Percentiles rank a stretch among this genome's conserved stretches.
phyloP scores from a whole-genome alignment of 306 rosid species.

The Nissolia schottii region DNA sequence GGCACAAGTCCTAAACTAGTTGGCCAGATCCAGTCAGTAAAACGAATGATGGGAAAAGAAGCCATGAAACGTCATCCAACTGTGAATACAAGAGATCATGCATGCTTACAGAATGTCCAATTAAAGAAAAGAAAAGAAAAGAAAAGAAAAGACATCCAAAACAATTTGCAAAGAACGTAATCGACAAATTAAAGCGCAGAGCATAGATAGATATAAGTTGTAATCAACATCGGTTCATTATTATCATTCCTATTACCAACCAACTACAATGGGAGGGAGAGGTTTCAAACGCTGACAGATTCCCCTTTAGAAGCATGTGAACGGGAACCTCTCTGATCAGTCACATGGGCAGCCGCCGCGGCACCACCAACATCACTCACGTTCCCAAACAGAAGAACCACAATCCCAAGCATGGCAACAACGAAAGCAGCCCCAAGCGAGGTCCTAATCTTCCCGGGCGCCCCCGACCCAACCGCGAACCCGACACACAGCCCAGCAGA shows the following conservation, averaged over 20 bases:
- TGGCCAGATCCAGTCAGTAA: too few relatives aligned
- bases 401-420: conserved; percentile 42
- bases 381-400: conserved; percentile 57
- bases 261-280: too few relatives aligned
- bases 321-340: conserved; percentile 1
- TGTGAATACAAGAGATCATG: too few relatives aligned
- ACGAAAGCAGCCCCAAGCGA: conserved; percentile 60
- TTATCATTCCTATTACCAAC: too few relatives aligned
- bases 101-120: too few relatives aligned
- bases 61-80: too few relatives aligned
- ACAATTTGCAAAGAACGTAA: conserved; percentile 4
- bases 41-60: too few relatives aligned
- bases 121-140: too few relatives aligned
- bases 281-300: conserved; percentile 18
- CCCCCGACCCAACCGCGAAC: conserved; percentile 44
- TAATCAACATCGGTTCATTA: not conserved
- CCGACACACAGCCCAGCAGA: conserved; percentile 51
- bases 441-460: conserved; percentile 30
- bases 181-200: not conserved
- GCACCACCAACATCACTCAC: conserved; percentile 48
- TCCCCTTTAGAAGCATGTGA: conserved; percentile 2
- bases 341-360: conserved; percentile 44
- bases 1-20: too few relatives aligned
- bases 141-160: too few relatives aligned
- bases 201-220: not conserved